Evolutionary conservation across 306 rosid genomes (phyloP).

Genomic region (Ormosia semicastrata): DNA sequence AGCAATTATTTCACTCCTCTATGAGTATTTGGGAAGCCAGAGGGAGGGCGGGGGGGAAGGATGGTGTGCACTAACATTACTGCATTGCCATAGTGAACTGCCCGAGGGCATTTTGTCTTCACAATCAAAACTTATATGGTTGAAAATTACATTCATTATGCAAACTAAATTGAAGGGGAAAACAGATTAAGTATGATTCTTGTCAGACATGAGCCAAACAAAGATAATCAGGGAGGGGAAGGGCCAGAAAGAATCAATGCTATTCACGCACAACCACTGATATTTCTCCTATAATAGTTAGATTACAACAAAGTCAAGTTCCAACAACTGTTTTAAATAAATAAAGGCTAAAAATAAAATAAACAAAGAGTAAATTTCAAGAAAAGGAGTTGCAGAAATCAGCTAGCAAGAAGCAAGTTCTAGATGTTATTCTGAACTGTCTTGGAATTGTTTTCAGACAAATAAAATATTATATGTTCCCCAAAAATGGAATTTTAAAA

Average conservation of each 20-base stretch:
- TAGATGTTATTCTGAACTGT: background rate
- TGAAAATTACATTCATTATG: conserved; percentile 10
- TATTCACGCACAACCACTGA: background rate
- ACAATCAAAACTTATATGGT: background rate
- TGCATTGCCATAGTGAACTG: conserved; percentile 1
- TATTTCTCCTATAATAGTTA: background rate
- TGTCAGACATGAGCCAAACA: background rate
- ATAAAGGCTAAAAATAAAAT: background rate
- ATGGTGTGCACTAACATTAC: background rate
- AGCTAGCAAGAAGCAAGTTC: background rate
- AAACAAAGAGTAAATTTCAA: background rate
- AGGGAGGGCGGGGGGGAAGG: background rate
- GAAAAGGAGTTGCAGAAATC: background rate
- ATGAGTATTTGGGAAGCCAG: background rate
- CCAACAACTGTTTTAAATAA: background rate
- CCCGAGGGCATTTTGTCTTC: background rate
- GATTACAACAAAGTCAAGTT: background rate
- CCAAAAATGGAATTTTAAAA: background rate
- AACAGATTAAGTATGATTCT: background rate
- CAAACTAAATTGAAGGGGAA: background rate
- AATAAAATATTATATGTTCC: background rate
- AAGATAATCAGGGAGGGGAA: background rate
- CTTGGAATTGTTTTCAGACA: background rate
- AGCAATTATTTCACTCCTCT: conserved; percentile 12
- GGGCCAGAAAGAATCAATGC: background rate